Base-by-base conservation (phyloP, 2,329 filamentous ascomycete genomes). In the Penicillium fuscoglaucum region DNA sequence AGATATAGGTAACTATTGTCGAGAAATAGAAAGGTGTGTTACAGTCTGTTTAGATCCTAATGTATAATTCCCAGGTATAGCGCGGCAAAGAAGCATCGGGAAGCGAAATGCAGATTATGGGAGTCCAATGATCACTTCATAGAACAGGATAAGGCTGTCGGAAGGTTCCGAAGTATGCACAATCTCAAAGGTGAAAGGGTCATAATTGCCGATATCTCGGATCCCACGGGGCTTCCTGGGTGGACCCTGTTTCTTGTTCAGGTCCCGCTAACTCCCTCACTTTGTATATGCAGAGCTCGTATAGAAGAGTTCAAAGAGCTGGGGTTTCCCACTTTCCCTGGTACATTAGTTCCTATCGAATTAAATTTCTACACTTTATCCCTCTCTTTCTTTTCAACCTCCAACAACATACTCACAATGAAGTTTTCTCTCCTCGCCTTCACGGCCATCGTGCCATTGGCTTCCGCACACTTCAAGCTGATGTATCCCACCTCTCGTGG, bases 391-490 rank as follows among this genome's bases (percentile, higher is more conserved):
- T 19, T 49, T 9, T 17, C 4, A 28, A 13, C 10, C 9, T 28
- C 9, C 21, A 24, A n/a, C 4, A 48, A 17, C 29, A 13, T 40
- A 55, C n/a, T 29, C 52, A 64, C 28, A 24, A 74, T 72, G 73
- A 70, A 72, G 60, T 55, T 75, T 55, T 67, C 79, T 46, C 58
- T 72, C 48, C 52, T 72, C 50, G 58, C 73, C 39, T 70, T 79
- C 52, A 67, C 79, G 61, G 68, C 74, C 53, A 70, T 81, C 55
- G 71, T 78, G 47, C 75, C 80, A 55, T 64, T 81, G 46, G 74
- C 76, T 19, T 73, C 81, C 41, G 84, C 83, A 17, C 84, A 87
- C 68, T 87, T 85, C 75, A 68, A 77, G 4, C 77, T 87, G 70
- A 70, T 77, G 37, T 85, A 79, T 62, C 84, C 84, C 12, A 60